These are phyloP conservation scores for Suillus clintonianus DNA, from an alignment of 768 basidiomycete species.

Conservation along the genomic window DNA sequence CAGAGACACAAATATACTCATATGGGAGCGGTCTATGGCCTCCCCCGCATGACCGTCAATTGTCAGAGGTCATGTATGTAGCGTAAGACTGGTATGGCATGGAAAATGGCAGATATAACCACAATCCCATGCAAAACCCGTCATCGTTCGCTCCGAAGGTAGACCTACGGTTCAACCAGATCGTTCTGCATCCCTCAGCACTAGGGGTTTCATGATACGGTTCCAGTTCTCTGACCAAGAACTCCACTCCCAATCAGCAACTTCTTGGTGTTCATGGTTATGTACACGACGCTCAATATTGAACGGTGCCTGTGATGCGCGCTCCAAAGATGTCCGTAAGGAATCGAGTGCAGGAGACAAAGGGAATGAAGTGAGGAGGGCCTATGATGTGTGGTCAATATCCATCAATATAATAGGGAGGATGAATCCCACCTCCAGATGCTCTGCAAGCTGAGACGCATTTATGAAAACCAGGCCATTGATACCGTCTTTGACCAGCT, in stretches of 20 bases:
- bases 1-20: no score
- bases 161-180: constrained; percentile 13
- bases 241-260: constrained; percentile 56
- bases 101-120: neutral
- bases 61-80: no score
- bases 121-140: neutral
- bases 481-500: constrained; percentile 81
- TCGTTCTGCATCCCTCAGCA: constrained; percentile 34
- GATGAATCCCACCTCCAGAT: constrained; percentile 51
- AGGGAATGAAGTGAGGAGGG: constrained; percentile 60
- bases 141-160: neutral
- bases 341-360: constrained; percentile 46
- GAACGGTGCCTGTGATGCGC: constrained; percentile 30
- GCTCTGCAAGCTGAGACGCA: constrained; percentile 66
- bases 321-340: constrained; percentile 53
- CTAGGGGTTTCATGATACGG: constrained; percentile 61
- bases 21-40: no score
- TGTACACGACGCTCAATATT: constrained; percentile 20
- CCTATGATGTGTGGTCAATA: constrained; percentile 35
- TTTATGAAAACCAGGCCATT: constrained; percentile 83
- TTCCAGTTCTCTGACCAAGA: constrained; percentile 91
- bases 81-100: neutral
- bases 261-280: constrained; percentile 19
- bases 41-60: no score
- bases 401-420: neutral